Conservation (phyloP, 306 rosid species). For the Inga leiocalycina region DNA sequence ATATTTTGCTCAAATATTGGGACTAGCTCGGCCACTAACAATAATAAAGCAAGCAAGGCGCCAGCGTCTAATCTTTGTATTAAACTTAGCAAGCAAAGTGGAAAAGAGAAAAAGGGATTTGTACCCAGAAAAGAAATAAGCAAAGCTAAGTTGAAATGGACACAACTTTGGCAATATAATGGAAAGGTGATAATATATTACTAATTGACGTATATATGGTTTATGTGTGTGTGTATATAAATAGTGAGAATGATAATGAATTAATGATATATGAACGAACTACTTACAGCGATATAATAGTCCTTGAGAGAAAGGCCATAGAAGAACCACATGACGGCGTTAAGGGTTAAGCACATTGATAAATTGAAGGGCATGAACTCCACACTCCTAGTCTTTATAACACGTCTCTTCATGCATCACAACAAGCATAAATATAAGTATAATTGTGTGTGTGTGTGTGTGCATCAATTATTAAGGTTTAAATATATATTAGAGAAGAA, state of each 20-base stretch:
- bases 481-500: neutral
- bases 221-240: too few relatives aligned
- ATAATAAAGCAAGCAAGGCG: conserved; percentile 25
- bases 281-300: conserved; percentile 77
- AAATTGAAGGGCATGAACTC: conserved; percentile 91
- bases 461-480: neutral
- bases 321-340: conserved; percentile 96
- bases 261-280: conserved; percentile 4
- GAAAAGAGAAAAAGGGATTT: conserved; percentile 6
- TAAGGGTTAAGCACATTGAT: conserved; percentile 76
- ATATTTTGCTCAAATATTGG: conserved; percentile 25
- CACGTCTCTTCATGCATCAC: conserved; percentile 60
- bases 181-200: neutral
- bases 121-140: neutral
- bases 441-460: too few relatives aligned
- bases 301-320: conserved; percentile 84
- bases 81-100: conserved; percentile 25
- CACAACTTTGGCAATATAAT: neutral
- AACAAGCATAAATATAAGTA: neutral
- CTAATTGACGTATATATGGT: neutral
- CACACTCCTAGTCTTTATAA: conserved; percentile 74
- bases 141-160: neutral
- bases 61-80: conserved; percentile 6
- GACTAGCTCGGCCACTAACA: conserved; percentile 5
- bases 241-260: neutral